Conservation (phyloP, 106 monocot genomes). For the Dioscorea dumetorum region DNA sequence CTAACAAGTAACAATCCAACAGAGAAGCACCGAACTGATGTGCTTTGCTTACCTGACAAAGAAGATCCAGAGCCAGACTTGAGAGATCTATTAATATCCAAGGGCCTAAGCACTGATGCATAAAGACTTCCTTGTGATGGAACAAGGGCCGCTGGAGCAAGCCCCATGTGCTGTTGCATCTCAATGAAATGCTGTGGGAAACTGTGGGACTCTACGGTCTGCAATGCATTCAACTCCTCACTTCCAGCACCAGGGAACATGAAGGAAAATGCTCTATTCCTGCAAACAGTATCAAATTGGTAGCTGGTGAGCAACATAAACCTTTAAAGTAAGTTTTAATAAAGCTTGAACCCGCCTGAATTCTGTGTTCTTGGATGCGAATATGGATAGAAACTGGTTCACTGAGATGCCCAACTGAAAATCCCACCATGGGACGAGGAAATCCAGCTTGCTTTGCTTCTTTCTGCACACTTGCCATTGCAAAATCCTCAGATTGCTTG, state of each 20-base stretch:
- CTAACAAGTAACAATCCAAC: too few relatives aligned
- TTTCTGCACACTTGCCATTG: slow-evolving; percentile 79
- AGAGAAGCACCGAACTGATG: too few relatives aligned
- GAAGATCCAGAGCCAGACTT: slow-evolving; percentile 31
- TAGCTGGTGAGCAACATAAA: not conserved
- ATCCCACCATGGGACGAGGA: slow-evolving; percentile 96
- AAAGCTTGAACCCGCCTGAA: slow-evolving; percentile 40
- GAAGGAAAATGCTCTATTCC: slow-evolving; percentile 81
- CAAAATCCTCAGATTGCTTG: slow-evolving; percentile 72
- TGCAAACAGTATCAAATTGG: slow-evolving; percentile 13
- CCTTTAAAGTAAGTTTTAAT: not conserved
- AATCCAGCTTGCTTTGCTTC: slow-evolving; percentile 82
- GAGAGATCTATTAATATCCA: slow-evolving; percentile 35
- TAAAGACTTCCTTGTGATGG: slow-evolving; percentile 27
- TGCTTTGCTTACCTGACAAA: slow-evolving; percentile 23
- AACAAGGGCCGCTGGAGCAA: slow-evolving; percentile 78
- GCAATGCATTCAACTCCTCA: slow-evolving; percentile 42
- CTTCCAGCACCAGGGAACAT: slow-evolving; percentile 55
- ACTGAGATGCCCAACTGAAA: slow-evolving; percentile 87
- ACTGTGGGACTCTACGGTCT: slow-evolving; percentile 39
- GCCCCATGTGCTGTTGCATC: slow-evolving; percentile 44
- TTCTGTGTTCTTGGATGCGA: slow-evolving; percentile 67
- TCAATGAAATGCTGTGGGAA: slow-evolving; percentile 66
- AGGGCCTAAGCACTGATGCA: slow-evolving; percentile 34
- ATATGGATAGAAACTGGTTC: slow-evolving; percentile 76